Base-by-base conservation (phyloP, 176 grass and related monocot species). In the Dendrocalamus sinicus region DNA sequence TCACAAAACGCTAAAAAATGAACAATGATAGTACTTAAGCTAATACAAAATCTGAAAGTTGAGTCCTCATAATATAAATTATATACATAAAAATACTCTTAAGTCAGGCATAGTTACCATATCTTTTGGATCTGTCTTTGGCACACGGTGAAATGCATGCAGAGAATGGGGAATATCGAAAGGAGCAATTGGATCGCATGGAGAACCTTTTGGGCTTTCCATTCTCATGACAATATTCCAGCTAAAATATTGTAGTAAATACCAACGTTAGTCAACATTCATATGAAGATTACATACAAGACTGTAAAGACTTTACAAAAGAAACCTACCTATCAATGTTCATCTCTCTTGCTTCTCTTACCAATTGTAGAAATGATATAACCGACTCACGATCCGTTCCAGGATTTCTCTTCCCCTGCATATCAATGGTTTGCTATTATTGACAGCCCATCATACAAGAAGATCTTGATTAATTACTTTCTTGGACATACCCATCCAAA, bases 201-300 rank as follows among this genome's bases (percentile, higher is more conserved):
- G 63, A 83, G 71, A 88, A 77, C 80, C 81, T 85, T 92, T 94
- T 67, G 90, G 81, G 78, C 64, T 60, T 83, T 83, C 79, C 93
- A 95, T 98, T 82, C 83, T 98, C 96, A 98, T 98, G 83, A 86
- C 86, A 83, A 93, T 92, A 87, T 93, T 87, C 96, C 96, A 98
- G 75, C 96, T 98, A 86, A 90, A 86, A 79, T 70, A 82, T 86
- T 79, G 66, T 68, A 87, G 43, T 62, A 68, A 43, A 76, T 88
- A 78, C 22, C 4, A 57, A 46, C 45, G 22, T 74, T 77, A 91
- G 76, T 73, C 26, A 75, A 47, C 35, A 82, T 17, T 51, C 64
- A 61, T 61, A 92, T 11, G 37, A 77, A 67, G n/a, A 73, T 73
- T 77, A 79, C 30, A 69, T 24, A 68, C 40, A 78, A 32, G 30